phyloP scores from a whole-genome alignment of 768 basidiomycete genomes.

The Lepiota brunneoincarnata region DNA sequence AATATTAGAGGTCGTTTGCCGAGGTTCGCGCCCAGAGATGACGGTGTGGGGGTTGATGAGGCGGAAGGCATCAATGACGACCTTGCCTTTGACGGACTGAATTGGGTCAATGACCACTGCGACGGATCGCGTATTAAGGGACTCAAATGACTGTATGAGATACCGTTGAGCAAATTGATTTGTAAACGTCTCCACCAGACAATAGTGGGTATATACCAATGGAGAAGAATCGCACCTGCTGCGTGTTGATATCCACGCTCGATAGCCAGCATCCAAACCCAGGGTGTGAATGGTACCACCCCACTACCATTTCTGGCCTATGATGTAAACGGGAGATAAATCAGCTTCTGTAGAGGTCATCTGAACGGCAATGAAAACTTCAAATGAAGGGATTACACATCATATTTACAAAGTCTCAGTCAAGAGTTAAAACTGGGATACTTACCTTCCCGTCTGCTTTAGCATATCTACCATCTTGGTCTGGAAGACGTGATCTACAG shows the following conservation, averaged over 20 bases:
- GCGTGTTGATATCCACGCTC: constrained; percentile 98
- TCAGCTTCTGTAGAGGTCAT: not conserved
- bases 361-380: not conserved
- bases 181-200: not conserved
- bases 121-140: constrained; percentile 88
- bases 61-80: constrained; percentile 98
- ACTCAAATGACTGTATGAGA: constrained; percentile 83
- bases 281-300: constrained; percentile 99
- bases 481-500: constrained; percentile 98
- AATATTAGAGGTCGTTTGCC: constrained; percentile 97
- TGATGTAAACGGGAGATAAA: constrained; percentile 3
- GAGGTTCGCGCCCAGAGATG: constrained; percentile 88
- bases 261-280: constrained; percentile 99
- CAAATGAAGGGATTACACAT: not conserved
- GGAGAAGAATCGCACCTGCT: constrained; percentile 59
- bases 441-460: constrained; percentile 96
- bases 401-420: not conserved
- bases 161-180: not conserved
- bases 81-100: constrained; percentile 98
- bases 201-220: constrained; percentile 7
- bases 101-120: constrained; percentile 98
- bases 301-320: constrained; percentile 96
- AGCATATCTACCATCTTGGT: constrained; percentile 98
- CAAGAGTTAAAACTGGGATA: constrained; percentile 16
- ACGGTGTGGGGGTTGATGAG: constrained; percentile 91